phyloP scores from a whole-genome alignment of 2,329 filamentous ascomycete species.

The Ramularia collo-cygni region DNA sequence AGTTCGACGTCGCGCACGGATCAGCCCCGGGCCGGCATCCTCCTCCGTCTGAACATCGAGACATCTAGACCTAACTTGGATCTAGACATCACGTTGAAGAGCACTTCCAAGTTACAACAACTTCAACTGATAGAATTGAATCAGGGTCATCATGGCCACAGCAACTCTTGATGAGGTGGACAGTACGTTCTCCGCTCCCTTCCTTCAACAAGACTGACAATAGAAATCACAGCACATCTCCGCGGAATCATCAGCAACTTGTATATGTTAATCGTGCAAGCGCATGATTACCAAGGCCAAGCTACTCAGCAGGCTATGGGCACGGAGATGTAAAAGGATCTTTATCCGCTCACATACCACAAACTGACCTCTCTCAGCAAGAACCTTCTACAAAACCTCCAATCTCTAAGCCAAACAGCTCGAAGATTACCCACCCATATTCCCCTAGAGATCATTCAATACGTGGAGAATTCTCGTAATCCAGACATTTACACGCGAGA shows the following conservation, averaged over 20 bases:
- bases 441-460: slow-evolving; percentile 58
- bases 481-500: slow-evolving; percentile 62
- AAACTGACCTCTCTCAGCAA: slow-evolving; percentile 34
- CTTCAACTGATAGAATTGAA: no score
- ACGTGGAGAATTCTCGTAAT: slow-evolving; percentile 57
- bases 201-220: background rate
- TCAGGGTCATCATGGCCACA: slow-evolving; percentile 26
- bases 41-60: no score
- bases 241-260: slow-evolving; percentile 57
- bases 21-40: no score
- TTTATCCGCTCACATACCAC: slow-evolving; percentile 9
- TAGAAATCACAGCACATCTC: slow-evolving; percentile 40
- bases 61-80: no score
- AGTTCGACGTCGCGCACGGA: no score
- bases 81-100: no score
- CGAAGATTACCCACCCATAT: slow-evolving; percentile 47
- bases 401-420: slow-evolving; percentile 45
- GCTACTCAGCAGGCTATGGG: slow-evolving; percentile 52
- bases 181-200: slow-evolving; percentile 19
- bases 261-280: slow-evolving; percentile 53
- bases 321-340: slow-evolving; percentile 45
- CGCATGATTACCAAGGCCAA: slow-evolving; percentile 52
- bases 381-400: slow-evolving; percentile 46
- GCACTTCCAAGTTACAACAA: no score
- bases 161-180: slow-evolving; percentile 29